Percentiles rank a stretch among this genome's conserved stretches.
Conservation (phyloP, 352 stramenopile genomes). For the Phytophthora lateralis region DNA sequence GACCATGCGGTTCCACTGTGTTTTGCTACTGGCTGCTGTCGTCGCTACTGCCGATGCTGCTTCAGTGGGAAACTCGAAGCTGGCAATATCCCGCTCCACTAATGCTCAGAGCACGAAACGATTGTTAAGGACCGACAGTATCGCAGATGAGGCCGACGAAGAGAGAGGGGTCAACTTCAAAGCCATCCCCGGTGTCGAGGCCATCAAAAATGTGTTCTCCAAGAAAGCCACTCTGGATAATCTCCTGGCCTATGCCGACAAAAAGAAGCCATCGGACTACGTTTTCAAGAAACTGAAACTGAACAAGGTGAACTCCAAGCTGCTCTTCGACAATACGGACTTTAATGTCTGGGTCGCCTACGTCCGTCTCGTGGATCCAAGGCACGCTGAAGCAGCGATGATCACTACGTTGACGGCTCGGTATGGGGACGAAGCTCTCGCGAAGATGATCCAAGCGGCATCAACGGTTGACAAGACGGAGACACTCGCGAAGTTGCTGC, state of each 20-base stretch:
- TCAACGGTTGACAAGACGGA: not conserved
- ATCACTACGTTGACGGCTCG: constrained; percentile 1
- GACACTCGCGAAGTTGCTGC: not conserved
- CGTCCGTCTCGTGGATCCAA: not conserved
- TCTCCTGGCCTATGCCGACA: constrained; percentile 1
- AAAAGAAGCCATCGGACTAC: constrained; percentile 2
- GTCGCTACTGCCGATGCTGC: not conserved
- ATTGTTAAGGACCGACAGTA: constrained; percentile 2
- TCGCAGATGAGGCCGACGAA: not conserved
- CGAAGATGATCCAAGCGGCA: constrained; percentile 4
- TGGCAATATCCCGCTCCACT: not conserved
- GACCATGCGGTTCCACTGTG: not conserved
- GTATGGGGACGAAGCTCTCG: constrained; percentile 6
- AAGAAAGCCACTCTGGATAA: constrained; percentile 5
- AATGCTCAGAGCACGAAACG: not conserved
- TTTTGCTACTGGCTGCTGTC: not conserved
- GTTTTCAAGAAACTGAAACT: constrained; percentile 8
- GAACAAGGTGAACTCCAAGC: constrained; percentile 5
- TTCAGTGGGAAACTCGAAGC: not conserved
- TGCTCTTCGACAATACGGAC: constrained; percentile 11
- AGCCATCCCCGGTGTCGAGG: constrained; percentile 1
- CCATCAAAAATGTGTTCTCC: not conserved
- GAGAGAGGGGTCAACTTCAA: constrained; percentile 7
- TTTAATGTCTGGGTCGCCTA: constrained; percentile 11
- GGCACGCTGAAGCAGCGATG: not conserved